Percentiles rank a stretch among this genome's conserved stretches.
Evolutionary conservation across 2,329 filamentous ascomycete genomes (phyloP).

Genomic region (Hypoxylon rubiginosum): DNA sequence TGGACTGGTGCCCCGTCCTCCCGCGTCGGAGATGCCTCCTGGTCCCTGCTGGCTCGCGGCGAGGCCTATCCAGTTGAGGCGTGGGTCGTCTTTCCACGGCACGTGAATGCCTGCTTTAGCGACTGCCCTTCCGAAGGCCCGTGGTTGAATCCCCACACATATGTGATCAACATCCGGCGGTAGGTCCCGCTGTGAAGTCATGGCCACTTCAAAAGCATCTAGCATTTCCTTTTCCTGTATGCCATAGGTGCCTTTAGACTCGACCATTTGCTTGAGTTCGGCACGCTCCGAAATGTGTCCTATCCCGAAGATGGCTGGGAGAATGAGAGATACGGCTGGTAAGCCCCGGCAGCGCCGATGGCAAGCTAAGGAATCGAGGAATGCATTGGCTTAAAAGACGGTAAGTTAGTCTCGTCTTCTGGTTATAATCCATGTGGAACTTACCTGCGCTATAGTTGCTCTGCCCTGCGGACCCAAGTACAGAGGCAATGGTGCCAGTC

Average conservation of each 20-base stretch:
- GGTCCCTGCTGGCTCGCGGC: too few species aligned
- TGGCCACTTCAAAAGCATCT: background rate
- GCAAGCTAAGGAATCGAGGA: background rate
- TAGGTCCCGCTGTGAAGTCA: background rate
- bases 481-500: background rate
- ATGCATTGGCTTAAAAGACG: background rate
- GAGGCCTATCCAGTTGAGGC: background rate
- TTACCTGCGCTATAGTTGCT: constrained; percentile 4
- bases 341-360: background rate
- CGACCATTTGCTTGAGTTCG: background rate
- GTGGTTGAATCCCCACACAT: background rate
- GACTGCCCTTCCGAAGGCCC: too few species aligned
- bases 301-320: constrained; percentile 10
- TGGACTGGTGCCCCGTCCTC: background rate
- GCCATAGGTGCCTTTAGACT: background rate
- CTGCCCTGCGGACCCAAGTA: background rate
- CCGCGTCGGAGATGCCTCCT: too few species aligned
- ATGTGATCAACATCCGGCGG: background rate
- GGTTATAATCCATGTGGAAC: background rate
- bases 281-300: background rate
- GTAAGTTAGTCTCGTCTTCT: background rate
- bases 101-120: background rate
- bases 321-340: constrained; percentile 1
- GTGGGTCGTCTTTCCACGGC: background rate
- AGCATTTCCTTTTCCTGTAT: background rate